phyloP scores from a whole-genome alignment of 768 basidiomycete species.

The Pisolithus albus region DNA sequence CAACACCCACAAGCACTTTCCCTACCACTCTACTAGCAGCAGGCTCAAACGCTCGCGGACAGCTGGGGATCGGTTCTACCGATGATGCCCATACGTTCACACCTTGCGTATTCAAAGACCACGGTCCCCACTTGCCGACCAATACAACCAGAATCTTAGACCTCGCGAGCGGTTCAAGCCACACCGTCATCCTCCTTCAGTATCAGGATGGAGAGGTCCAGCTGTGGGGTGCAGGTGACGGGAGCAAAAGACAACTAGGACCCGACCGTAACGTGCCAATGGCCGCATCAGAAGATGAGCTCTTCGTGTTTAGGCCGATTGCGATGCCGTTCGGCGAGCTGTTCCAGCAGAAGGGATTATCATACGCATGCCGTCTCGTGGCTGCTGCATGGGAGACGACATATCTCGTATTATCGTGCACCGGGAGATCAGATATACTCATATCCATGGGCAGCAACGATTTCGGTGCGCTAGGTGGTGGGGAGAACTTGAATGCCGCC shows the following conservation, averaged over 20 bases:
- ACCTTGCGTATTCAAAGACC: conserved; percentile 29
- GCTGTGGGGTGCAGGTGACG: conserved; percentile 75
- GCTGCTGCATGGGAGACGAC: conserved; percentile 82
- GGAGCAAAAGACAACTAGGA: conserved; percentile 67
- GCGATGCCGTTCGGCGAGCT: conserved; percentile 30
- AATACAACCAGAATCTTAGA: conserved; percentile 32
- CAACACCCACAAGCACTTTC: not conserved
- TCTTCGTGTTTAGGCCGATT: conserved; percentile 43
- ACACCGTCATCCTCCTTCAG: conserved; percentile 63
- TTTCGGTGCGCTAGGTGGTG: conserved; percentile 73
- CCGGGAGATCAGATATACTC: conserved; percentile 42
- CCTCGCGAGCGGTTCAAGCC: conserved; percentile 70
- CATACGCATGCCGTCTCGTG: conserved; percentile 43
- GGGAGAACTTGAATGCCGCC: conserved; percentile 17
- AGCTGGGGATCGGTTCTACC: conserved; percentile 34
- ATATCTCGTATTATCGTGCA: conserved; percentile 53
- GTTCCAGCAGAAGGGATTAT: conserved; percentile 20
- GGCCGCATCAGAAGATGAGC: conserved; percentile 10
- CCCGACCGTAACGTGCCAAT: conserved; percentile 19
- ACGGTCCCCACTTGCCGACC: conserved; percentile 18
- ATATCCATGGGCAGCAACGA: conserved; percentile 82
- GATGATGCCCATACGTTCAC: conserved; percentile 37
- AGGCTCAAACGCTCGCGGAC: conserved; percentile 45
- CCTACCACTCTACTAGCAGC: conserved; percentile 30
- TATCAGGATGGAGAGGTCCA: conserved; percentile 28